Conservation (phyloP, 495 filamentous ascomycete genomes). For the Trichocladium antarcticum region DNA sequence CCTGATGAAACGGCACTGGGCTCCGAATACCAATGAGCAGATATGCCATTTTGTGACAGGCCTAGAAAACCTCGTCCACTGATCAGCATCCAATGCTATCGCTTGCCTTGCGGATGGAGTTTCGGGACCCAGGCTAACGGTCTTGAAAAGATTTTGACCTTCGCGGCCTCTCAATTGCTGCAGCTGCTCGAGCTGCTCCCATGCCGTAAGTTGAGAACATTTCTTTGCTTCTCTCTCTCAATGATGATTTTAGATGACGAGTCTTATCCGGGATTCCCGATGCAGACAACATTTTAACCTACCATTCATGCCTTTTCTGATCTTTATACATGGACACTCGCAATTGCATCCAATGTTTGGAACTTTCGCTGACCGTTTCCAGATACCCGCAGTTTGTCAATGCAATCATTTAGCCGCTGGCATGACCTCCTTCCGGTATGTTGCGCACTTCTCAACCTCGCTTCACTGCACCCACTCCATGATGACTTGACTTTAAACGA, state of each 20-base stretch:
- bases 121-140: constrained; percentile 12
- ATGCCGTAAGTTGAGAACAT: constrained; percentile 8
- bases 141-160: constrained; percentile 1
- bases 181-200: neutral
- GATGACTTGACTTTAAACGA: constrained; percentile 58
- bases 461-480: constrained; percentile 25
- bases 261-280: constrained; percentile 72
- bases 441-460: neutral
- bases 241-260: constrained; percentile 82
- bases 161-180: neutral
- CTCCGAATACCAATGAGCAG: constrained; percentile 81
- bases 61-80: constrained; percentile 99
- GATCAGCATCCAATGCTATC: constrained; percentile 40
- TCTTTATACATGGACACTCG: constrained; percentile 1
- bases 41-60: constrained; percentile 95
- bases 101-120: neutral
- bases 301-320: constrained; percentile 81
- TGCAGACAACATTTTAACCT: constrained; percentile 58
- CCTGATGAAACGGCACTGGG: constrained; percentile 99
- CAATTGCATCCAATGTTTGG: neutral
- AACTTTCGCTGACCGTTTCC: constrained; percentile 12
- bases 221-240: constrained; percentile 8
- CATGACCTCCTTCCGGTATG: constrained; percentile 10
- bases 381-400: neutral
- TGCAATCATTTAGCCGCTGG: neutral